These are phyloP conservation scores for Ceratobasidium sp. DNA, from an alignment of 1,284 basidiomycete species.

Conservation along the genomic window DNA sequence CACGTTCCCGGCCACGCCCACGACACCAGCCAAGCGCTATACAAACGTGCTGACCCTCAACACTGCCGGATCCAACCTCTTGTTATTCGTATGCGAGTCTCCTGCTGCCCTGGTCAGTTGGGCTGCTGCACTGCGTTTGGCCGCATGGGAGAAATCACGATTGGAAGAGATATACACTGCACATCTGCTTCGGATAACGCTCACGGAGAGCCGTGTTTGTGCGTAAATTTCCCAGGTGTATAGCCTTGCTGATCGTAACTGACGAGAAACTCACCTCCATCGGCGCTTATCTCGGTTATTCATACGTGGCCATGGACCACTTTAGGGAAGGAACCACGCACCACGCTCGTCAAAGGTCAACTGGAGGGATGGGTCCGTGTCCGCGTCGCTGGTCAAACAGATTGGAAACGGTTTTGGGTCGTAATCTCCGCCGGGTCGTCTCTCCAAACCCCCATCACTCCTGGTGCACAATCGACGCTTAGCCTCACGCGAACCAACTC, in stretches of 20 bases:
- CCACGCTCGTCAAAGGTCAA: constrained; percentile 71
- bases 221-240: constrained; percentile 46
- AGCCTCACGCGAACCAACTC: constrained; percentile 22
- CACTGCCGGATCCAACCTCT: constrained; percentile 90
- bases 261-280: neutral
- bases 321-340: constrained; percentile 67
- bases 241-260: constrained; percentile 15
- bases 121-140: constrained; percentile 89
- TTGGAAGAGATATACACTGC: constrained; percentile 98
- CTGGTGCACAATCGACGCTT: constrained; percentile 43
- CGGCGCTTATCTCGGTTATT: constrained; percentile 19
- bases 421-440: constrained; percentile 55
- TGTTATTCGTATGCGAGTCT: constrained; percentile 85
- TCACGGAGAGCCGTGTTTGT: constrained; percentile 56
- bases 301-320: constrained; percentile 17
- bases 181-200: constrained; percentile 81
- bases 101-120: constrained; percentile 79
- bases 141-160: constrained; percentile 94
- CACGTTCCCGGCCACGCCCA: constrained; percentile 62
- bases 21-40: constrained; percentile 62
- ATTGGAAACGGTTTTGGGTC: constrained; percentile 95
- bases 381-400: constrained; percentile 91
- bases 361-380: constrained; percentile 95
- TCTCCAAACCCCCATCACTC: constrained; percentile 46
- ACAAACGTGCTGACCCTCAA: constrained; percentile 90